Evolutionary conservation across 202 grass and related monocot species (phyloP), one percentile per base, ranked within the genome.

Genomic region (Saccharum hybrid): DNA sequence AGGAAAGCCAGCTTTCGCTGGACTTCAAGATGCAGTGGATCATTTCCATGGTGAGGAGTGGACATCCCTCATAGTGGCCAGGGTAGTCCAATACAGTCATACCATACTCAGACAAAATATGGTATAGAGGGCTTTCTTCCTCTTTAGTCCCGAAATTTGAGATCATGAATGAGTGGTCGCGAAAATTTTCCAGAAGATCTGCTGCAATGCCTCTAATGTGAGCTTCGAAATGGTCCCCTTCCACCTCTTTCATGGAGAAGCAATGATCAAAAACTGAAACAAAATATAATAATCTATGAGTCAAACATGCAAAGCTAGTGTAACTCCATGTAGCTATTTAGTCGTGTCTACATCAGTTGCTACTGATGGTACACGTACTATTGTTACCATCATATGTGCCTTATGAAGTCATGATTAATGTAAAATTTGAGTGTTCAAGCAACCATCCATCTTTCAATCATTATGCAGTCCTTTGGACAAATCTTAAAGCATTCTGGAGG

Each of bases 61-160:
- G 92, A 19, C 92, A 95, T 21, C 95, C 95, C 78, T 93, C 95
- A 21, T 91, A 98, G 83, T 94, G 90, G 3, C 88, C 81, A 66
- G 95, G 90, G 65, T 94, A 94, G 72, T 98, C 95, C 68, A 90
- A 82, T 70, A 98, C 87, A 41, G 88, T 91, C 84, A 94, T 94
- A 66, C 86, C 78, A 65, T 93, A 89, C 38, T 87, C 83, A 10
- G 90, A 90, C 34, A 94, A 89, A 84, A 93, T 88, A 74, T 66
- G 81, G 66, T 82, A 74, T 43, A 94, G 90, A 28, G 77, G 85
- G 51, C 95, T 98, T 88, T 98, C 90, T 49, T 76, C 88, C 13
- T 92, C 68, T 63, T 81, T 78, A 12, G 88, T 77, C 14, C 90
- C 83, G 46, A 98, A 98, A 63, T 98, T 98, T 3, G 92, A 87